These are phyloP conservation scores for Agaricus sinodeliciosus DNA, from an alignment of 768 basidiomycete species.

Conservation along the genomic window DNA sequence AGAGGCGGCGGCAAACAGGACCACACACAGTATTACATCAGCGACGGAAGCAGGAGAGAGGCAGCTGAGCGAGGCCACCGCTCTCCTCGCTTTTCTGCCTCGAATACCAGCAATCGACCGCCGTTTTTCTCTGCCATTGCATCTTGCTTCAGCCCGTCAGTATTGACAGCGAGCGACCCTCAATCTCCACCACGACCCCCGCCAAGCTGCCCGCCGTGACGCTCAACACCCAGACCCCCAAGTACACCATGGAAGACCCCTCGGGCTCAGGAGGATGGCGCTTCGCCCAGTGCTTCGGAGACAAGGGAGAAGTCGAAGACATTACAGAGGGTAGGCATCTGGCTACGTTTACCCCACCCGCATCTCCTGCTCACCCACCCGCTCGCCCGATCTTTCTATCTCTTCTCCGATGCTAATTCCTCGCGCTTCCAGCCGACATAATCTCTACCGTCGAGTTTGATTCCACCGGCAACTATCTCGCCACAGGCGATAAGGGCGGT, in stretches of 20 bases:
- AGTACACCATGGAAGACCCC: constrained; percentile 70
- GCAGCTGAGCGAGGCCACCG: background rate
- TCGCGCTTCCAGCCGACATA: constrained; percentile 79
- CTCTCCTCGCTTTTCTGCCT: constrained; percentile 19
- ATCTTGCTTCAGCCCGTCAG: too few relatives aligned
- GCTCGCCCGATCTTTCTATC: constrained; percentile 1
- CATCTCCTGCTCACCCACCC: background rate
- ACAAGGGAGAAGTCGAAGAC: constrained; percentile 99
- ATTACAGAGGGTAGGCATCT: constrained; percentile 86
- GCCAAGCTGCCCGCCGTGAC: constrained; percentile 14
- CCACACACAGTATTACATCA: constrained; percentile 18
- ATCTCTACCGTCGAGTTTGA: constrained; percentile 99
- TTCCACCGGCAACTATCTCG: constrained; percentile 98
- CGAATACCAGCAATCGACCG: constrained; percentile 17
- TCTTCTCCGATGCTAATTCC: constrained; percentile 6
- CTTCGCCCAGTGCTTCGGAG: constrained; percentile 99
- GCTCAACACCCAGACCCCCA: constrained; percentile 15
- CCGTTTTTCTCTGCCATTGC: constrained; percentile 18
- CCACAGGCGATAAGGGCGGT: constrained; percentile 99
- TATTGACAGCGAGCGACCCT: background rate
- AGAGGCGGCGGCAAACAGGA: constrained; percentile 18
- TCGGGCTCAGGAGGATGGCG: constrained; percentile 90
- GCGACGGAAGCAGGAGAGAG: background rate
- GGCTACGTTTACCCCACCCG: background rate
- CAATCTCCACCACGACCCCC: constrained; percentile 14